Percentiles rank a stretch among this genome's conserved stretches.
These are phyloP conservation scores for Acacia pycnantha DNA, from an alignment of 331 rosid species.

Conservation along the genomic window DNA sequence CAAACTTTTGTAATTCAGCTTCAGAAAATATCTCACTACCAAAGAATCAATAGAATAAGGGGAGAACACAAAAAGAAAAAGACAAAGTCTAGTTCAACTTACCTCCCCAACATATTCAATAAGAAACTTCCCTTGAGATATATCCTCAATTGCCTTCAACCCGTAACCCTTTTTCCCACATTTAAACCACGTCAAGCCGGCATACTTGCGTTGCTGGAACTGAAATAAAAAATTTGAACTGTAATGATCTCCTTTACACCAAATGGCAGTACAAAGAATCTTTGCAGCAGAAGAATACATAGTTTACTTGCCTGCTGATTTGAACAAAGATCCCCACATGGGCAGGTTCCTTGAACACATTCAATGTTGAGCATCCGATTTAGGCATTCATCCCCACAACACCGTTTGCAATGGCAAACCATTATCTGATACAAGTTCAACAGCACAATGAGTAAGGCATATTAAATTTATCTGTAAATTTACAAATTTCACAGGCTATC, in stretches of 20 bases:
- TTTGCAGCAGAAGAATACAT: conserved; percentile 18
- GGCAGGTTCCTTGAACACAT: conserved; percentile 89
- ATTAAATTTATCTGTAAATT: conserved; percentile 2
- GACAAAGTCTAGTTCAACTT: conserved; percentile 22
- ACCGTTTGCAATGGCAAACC: conserved; percentile 90
- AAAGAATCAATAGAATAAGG: conserved; percentile 5
- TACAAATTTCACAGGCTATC: conserved; percentile 3
- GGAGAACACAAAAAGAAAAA: conserved; percentile 1
- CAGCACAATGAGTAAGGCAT: conserved; percentile 23
- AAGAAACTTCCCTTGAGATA: conserved; percentile 75
- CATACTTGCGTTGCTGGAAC: conserved; percentile 92
- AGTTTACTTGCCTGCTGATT: conserved; percentile 80
- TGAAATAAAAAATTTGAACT: conserved; percentile 43
- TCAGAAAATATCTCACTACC: conserved; percentile 5
- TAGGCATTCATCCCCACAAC: conserved; percentile 96
- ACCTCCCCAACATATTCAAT: conserved; percentile 99
- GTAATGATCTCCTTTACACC: conserved; percentile 33
- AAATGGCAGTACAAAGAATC: conserved; percentile 10
- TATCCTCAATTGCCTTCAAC: conserved; percentile 65
- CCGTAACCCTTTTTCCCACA: conserved; percentile 96
- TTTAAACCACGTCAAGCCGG: conserved; percentile 73
- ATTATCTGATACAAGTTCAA: conserved; percentile 61
- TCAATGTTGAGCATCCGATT: conserved; percentile 93
- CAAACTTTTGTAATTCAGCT: conserved; percentile 13
- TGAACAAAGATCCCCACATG: conserved; percentile 85